Evolutionary conservation across 306 rosid genomes (phyloP).

Genomic region (Acacia melanoxylon): DNA sequence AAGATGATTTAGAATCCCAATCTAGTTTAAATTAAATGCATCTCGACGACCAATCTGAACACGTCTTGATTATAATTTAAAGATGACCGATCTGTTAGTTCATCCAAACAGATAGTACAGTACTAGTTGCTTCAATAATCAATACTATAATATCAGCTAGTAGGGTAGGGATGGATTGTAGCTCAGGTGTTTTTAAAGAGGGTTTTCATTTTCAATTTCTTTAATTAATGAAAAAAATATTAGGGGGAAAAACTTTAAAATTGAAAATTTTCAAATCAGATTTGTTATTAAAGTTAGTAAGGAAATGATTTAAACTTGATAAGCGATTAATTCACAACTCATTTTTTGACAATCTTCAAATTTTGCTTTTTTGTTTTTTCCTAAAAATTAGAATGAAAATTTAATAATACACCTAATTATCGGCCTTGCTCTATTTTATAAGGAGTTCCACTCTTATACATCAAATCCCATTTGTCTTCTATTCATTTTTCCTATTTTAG

Average conservation of each 20-base stretch:
- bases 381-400: too few relatives aligned
- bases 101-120: too few relatives aligned
- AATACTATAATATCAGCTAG: neutral
- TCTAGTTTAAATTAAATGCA: neutral
- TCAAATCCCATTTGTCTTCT: neutral
- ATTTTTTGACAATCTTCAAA: too few relatives aligned
- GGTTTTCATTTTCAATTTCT: neutral
- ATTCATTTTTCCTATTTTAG: neutral
- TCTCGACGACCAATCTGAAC: neutral
- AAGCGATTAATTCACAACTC: too few relatives aligned
- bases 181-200: neutral
- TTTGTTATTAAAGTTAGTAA: too few relatives aligned
- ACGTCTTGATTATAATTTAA: neutral
- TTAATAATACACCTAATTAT: neutral
- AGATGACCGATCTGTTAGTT: neutral
- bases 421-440: neutral
- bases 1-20: neutral
- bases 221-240: neutral
- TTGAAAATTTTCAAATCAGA: too few relatives aligned
- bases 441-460: neutral
- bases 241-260: neutral
- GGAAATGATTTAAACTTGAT: too few relatives aligned
- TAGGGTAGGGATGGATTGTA: neutral
- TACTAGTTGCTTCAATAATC: neutral
- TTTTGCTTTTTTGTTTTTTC: too few relatives aligned